Conservation (phyloP, 2,329 filamentous ascomycete species). For the Botrytis pseudocinerea region DNA sequence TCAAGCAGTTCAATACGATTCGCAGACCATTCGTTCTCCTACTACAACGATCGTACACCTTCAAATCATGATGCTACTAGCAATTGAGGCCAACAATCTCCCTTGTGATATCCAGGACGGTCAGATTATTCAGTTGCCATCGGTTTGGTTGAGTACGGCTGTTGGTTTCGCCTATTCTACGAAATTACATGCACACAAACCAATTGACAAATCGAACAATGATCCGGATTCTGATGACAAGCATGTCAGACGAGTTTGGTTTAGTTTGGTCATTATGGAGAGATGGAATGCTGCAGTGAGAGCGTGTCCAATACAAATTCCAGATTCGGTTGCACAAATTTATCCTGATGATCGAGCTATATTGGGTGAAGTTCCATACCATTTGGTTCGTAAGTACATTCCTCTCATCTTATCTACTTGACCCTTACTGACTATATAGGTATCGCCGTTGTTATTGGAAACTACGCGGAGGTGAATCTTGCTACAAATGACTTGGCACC, state of each 20-base stretch:
- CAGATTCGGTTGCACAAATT: constrained; percentile 61
- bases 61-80: constrained; percentile 66
- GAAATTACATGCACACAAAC: constrained; percentile 55
- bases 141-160: constrained; percentile 62
- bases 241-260: constrained; percentile 67
- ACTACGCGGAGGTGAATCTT: constrained; percentile 51
- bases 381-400: constrained; percentile 60
- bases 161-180: constrained; percentile 66
- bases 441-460: constrained; percentile 59
- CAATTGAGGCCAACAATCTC: constrained; percentile 63
- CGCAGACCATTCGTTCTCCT: constrained; percentile 44
- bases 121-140: constrained; percentile 47
- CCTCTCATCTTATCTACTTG: background rate
- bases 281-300: constrained; percentile 72
- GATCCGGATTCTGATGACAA: constrained; percentile 63
- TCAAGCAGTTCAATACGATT: constrained; percentile 48
- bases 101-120: constrained; percentile 39
- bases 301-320: constrained; percentile 62
- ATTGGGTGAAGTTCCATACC: constrained; percentile 63
- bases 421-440: constrained; percentile 43
- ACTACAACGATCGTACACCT: constrained; percentile 56
- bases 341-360: constrained; percentile 58
- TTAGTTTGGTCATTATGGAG: constrained; percentile 69
- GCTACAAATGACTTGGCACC: constrained; percentile 47
- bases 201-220: constrained; percentile 46